Conservation (phyloP, 768 basidiomycete genomes). For the Psilocybe subaeruginosa region DNA sequence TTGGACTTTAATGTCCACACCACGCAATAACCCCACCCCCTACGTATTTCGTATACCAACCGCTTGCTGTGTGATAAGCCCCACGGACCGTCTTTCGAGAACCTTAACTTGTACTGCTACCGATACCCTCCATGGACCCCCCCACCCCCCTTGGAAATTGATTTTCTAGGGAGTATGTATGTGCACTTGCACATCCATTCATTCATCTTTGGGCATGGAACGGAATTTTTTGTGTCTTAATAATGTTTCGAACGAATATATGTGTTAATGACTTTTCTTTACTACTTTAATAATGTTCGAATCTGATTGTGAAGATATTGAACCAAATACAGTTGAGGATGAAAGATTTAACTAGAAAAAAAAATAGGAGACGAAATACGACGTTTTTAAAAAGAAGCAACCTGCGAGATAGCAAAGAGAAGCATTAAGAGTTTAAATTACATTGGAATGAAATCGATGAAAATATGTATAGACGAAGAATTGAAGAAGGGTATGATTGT, state of each 20-base stretch:
- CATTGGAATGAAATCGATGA: slow-evolving; percentile 17
- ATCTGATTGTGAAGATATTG: slow-evolving; percentile 2
- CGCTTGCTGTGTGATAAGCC: slow-evolving; percentile 4
- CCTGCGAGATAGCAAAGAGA: slow-evolving; percentile 12
- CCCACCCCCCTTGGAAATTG: slow-evolving; percentile 22
- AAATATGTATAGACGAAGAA: slow-evolving; percentile 10
- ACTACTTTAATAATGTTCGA: background rate
- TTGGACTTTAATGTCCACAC: slow-evolving; percentile 50
- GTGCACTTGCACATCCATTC: slow-evolving; percentile 1
- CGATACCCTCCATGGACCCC: slow-evolving; percentile 16
- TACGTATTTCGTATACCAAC: slow-evolving; percentile 9
- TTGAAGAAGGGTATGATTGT: slow-evolving; percentile 13
- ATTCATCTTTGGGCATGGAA: background rate
- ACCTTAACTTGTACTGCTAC: slow-evolving; percentile 15
- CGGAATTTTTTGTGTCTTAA: slow-evolving; percentile 6
- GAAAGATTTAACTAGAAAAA: background rate
- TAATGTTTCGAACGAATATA: slow-evolving; percentile 10
- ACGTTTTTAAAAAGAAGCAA: slow-evolving; percentile 6
- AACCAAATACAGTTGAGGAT: slow-evolving; percentile 7
- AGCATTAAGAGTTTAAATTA: slow-evolving; percentile 20
- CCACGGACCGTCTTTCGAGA: slow-evolving; percentile 7
- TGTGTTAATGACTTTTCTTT: slow-evolving; percentile 7
- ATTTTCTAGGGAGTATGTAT: slow-evolving; percentile 19
- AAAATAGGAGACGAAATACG: background rate
- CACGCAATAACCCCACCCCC: slow-evolving; percentile 3